phyloP scores from a whole-genome alignment of 805 yeast genomes.

The Clavispora santaluciae region DNA sequence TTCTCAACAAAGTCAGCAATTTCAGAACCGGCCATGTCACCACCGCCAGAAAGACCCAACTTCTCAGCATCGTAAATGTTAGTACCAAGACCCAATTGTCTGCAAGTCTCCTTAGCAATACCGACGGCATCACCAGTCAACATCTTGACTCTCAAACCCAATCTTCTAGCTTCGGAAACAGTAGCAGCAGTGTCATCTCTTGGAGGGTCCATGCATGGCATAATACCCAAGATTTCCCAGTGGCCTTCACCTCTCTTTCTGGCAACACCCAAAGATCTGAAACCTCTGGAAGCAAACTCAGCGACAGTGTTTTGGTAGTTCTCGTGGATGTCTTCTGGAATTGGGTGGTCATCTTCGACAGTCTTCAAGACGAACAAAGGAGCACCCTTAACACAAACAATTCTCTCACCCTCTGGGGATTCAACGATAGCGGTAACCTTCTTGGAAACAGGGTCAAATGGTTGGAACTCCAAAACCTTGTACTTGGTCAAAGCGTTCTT shows the following conservation, averaged over 20 bases:
- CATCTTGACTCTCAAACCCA: conserved; percentile 96
- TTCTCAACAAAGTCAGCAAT: conserved; percentile 95
- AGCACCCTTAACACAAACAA: conserved; percentile 96
- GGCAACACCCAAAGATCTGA: conserved; percentile 97
- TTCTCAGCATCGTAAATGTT: conserved; percentile 96
- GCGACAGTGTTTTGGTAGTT: conserved; percentile 96
- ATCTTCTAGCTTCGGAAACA: conserved; percentile 81
- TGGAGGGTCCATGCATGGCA: conserved; percentile 99
- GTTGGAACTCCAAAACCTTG: conserved; percentile 93
- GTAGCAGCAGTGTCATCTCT: conserved; percentile 97
- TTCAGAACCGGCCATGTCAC: conserved; percentile 96
- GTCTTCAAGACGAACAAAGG: conserved; percentile 95
- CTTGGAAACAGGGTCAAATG: conserved; percentile 97
- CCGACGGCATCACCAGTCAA: conserved; percentile 99
- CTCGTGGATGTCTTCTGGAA: conserved; percentile 89
- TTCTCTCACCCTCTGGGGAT: conserved; percentile 94
- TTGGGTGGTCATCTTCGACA: conserved; percentile 95
- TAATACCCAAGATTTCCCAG: conserved; percentile 96
- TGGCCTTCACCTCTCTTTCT: conserved; percentile 98
- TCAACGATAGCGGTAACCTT: conserved; percentile 93
- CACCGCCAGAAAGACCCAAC: conserved; percentile 88
- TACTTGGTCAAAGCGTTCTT: conserved; percentile 88
- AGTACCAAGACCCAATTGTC: conserved; percentile 95
- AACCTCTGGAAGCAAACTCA: conserved; percentile 97
- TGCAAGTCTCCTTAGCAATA: conserved; percentile 97